Evolutionary conservation across 2,329 filamentous ascomycete genomes (phyloP).

Genomic region (Cordyceps cicadae): DNA sequence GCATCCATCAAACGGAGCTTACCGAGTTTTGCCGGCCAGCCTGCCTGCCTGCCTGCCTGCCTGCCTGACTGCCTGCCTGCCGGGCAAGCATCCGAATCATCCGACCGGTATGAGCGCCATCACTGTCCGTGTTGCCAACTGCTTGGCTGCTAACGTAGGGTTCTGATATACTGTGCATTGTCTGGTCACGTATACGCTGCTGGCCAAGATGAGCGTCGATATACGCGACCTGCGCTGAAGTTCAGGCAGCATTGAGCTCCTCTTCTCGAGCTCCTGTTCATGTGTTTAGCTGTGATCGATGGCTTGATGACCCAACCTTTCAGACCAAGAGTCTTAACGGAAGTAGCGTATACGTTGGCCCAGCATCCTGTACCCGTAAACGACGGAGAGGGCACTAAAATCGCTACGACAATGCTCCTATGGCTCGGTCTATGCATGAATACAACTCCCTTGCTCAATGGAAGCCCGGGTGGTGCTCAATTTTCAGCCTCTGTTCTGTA

Average conservation of each 20-base stretch:
- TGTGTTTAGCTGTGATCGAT: not conserved
- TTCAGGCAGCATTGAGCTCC: not conserved
- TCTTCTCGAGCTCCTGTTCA: not conserved
- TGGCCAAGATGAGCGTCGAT: not conserved
- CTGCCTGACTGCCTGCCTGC: not conserved
- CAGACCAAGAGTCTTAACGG: not conserved
- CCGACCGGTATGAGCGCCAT: not conserved
- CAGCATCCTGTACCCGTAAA: not conserved
- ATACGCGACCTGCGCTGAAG: not conserved
- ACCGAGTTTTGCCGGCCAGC: not conserved
- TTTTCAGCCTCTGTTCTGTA: not conserved
- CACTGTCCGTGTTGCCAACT: not conserved
- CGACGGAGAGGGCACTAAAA: not conserved
- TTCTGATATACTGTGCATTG: not conserved
- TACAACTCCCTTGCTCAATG: not conserved
- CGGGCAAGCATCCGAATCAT: not conserved
- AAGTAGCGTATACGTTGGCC: not conserved
- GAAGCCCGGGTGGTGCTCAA: not conserved
- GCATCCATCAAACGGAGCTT: constrained; percentile 1
- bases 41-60: not conserved
- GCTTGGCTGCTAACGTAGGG: not conserved
- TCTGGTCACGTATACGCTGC: not conserved
- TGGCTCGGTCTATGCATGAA: not conserved
- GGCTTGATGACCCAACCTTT: not conserved
- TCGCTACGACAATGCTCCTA: not conserved